Evolutionary conservation across 1,284 basidiomycete genomes (phyloP), one percentile per base, ranked within the genome.

Genomic region (Malassezia furfur): DNA sequence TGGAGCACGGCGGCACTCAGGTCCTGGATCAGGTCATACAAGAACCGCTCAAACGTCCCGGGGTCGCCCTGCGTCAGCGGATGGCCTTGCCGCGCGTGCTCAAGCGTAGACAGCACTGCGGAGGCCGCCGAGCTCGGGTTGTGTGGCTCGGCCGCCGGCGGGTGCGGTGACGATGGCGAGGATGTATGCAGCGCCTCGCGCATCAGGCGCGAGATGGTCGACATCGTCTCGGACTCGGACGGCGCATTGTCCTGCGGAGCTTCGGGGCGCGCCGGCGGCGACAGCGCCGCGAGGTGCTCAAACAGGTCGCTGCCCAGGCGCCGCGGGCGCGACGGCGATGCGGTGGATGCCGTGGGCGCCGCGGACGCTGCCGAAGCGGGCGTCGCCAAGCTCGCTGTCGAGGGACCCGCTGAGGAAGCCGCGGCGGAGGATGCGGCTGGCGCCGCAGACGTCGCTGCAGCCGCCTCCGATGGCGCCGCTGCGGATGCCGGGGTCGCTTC

Each of bases 1-100:
- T 59, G 57, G 32, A 63, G 60, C 2, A 70, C 65, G 1, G 68
- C 68, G n/a, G 51, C 63, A 58, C 56, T 61, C 30, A 70, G 52
- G 39, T 70, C 68, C 10, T 53, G 47, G 5, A 68, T 49, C 49
- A 68, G 45, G 21, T 70, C 64, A 40, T 67, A 61, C 43, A 70
- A 51, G 47, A 70, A 70, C 32, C 57, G 61, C 44, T 66, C 66
- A 40, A 70, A 70, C 38, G 62, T 62, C 14, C 63, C 68, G 1
- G 66, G 63, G 6, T 64, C 66, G 21, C 66, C 66, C 28, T 65
- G 57, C 4, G 61, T 54, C 4, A 57, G 38, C 25, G 66, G 45
- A 17, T 60, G 50, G 0, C 64, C 64, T 17, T 65, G 60, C 21
- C 66, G 49, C 22, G 66, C 66, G 9, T 61, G 58, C 14, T 60